Evolutionary conservation across 1,284 basidiomycete species (phyloP).

Genomic region (Cutaneotrichosporon sp.): DNA sequence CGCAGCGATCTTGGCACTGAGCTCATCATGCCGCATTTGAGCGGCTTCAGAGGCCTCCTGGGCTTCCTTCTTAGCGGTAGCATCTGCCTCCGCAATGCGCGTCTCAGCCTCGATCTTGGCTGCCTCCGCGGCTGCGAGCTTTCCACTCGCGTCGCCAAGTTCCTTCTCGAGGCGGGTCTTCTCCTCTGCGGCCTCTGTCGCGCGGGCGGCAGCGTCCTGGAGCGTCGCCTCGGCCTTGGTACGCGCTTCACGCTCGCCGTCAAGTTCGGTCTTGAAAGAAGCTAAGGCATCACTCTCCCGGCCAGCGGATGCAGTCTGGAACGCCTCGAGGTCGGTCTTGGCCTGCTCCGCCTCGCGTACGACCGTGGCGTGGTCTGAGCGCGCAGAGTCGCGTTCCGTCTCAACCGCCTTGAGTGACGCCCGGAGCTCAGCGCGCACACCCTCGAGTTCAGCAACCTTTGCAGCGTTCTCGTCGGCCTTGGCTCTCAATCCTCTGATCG

Average conservation of each 20-base stretch:
- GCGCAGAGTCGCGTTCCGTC: constrained; percentile 16
- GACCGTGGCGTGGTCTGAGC: not conserved
- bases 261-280: constrained; percentile 31
- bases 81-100: not conserved
- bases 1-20: not conserved
- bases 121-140: not conserved
- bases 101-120: constrained; percentile 6
- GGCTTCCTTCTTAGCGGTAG: not conserved
- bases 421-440: constrained; percentile 14
- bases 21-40: constrained; percentile 12
- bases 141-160: constrained; percentile 6
- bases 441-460: constrained; percentile 17
- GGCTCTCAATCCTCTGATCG: constrained; percentile 5
- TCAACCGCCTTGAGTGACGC: constrained; percentile 13
- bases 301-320: constrained; percentile 7
- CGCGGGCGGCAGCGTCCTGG: not conserved
- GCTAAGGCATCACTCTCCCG: constrained; percentile 31
- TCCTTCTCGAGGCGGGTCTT: constrained; percentile 9
- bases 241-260: constrained; percentile 13
- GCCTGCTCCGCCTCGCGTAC: constrained; percentile 16
- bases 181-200: constrained; percentile 1
- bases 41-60: constrained; percentile 8
- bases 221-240: constrained; percentile 12
- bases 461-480: constrained; percentile 15
- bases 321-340: constrained; percentile 9